Evolutionary conservation across 345 rosid species (phyloP).

Genomic region (Streptanthus diversifolius): DNA sequence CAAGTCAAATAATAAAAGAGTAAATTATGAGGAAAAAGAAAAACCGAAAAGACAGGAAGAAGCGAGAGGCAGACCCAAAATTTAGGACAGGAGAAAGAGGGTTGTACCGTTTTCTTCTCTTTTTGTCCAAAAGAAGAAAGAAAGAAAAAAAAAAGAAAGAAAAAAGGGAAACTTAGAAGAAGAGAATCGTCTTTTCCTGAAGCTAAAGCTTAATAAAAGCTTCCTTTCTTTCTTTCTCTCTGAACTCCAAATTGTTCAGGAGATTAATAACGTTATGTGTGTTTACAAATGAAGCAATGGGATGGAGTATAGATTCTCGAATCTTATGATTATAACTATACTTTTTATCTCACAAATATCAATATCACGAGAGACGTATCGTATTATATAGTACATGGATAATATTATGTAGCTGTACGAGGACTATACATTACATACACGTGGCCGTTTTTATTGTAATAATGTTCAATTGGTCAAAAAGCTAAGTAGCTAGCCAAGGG

Average conservation of each 20-base stretch:
- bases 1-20: background rate
- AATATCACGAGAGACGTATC: background rate
- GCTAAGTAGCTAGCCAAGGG: background rate
- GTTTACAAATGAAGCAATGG: slow-evolving; percentile 29
- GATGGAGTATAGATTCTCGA: slow-evolving; percentile 31
- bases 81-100: slow-evolving; percentile 15
- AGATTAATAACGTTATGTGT: slow-evolving; percentile 32
- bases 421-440: background rate
- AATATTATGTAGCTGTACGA: background rate
- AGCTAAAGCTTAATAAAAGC: slow-evolving; percentile 44
- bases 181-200: slow-evolving; percentile 52
- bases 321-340: slow-evolving; percentile 11
- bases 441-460: background rate
- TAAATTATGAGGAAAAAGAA: background rate
- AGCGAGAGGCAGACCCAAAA: slow-evolving; percentile 18
- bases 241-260: slow-evolving; percentile 40
- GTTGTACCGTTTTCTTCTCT: slow-evolving; percentile 13
- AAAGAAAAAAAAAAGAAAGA: slow-evolving; percentile 31
- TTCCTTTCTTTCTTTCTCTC: slow-evolving; percentile 31
- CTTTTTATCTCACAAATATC: background rate
- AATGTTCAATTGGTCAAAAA: background rate
- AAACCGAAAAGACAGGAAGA: slow-evolving; percentile 2
- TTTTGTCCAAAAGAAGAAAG: background rate
- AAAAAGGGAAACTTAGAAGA: slow-evolving; percentile 68
- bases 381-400: background rate